Base-by-base conservation (phyloP, 2,329 filamentous ascomycete genomes). In the Fusarium begoniae region DNA sequence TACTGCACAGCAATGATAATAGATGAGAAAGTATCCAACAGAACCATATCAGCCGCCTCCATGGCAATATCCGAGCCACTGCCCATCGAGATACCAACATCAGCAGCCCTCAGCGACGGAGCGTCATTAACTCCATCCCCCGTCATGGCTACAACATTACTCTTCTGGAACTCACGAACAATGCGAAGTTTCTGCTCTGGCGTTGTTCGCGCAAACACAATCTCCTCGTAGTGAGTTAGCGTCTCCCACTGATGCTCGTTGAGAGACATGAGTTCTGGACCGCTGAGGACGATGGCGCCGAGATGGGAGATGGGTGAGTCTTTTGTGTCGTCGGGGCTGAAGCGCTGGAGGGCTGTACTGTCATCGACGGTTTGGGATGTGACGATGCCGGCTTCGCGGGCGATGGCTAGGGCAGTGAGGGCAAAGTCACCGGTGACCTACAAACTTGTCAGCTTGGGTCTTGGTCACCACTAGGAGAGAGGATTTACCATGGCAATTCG, bases 91-190 rank as follows among this genome's bases (percentile, higher is more conserved):
- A 97, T 96, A 64, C 93, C 93, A 3, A 97, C 90, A 75, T 97
- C 94, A 22, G 94, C 93, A 2, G 91, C 91, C 5, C 92, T 90
- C 8, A 97, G 88, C 5, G 94, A 94, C 0, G 94, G 94, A 0
- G 94, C 92, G 78, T 97, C 94, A 77, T 97, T 97, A 75, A 96
- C 94, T 24, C 94, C 94, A 75, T 97, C 94, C 43, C 94, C 94
- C 5, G 95, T 93, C 90, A 97, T 96, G 44, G 91, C 94, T 2
- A 97, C 90, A 4, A 93, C 91, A 81, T 74, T 92, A 78, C 88
- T 85, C 14, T 88, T 85, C 78, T 94, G 92, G 69, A 94, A 91
- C 79, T 93, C 92, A 37, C 89, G 89, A n/a, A 95, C 92, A 69
- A 95, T 95, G 40, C 92, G 90, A 12, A 95, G 87, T 79, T 95